Percentiles rank a stretch among this genome's conserved stretches.
phyloP scores from a whole-genome alignment of 225 moss, liverwort and hornwort species.

The Pleurozium schreberi region DNA sequence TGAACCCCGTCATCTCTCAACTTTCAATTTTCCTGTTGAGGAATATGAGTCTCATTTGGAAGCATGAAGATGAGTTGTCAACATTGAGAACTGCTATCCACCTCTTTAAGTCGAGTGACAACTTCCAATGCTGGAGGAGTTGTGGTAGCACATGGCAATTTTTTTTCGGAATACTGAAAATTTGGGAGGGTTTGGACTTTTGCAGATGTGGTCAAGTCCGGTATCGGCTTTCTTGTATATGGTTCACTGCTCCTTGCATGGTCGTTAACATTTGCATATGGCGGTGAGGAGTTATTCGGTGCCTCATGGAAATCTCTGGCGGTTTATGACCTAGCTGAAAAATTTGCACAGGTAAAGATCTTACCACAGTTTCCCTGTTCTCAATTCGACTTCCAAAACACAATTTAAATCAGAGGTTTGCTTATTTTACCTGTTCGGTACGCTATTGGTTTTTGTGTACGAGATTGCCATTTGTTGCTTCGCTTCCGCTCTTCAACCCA shows the following conservation, averaged over 20 bases:
- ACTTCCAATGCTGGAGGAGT: not conserved
- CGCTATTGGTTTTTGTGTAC: not conserved
- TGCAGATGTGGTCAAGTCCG: constrained; percentile 81
- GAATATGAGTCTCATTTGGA: not conserved
- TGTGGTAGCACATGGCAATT: not conserved
- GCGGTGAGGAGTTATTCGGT: constrained; percentile 59
- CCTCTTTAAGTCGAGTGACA: not conserved
- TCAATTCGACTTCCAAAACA: not conserved
- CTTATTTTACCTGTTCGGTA: not conserved
- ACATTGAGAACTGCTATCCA: not conserved
- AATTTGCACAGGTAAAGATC: constrained; percentile 42
- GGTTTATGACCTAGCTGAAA: constrained; percentile 76
- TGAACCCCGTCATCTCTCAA: not conserved
- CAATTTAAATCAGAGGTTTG: not conserved
- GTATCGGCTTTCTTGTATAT: constrained; percentile 47
- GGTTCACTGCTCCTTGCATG: constrained; percentile 54
- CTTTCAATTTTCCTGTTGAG: not conserved
- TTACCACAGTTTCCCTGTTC: not conserved
- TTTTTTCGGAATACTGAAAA: not conserved
- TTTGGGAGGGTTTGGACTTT: not conserved
- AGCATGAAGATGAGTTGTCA: not conserved
- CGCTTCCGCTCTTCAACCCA: not conserved
- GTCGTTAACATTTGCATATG: constrained; percentile 66
- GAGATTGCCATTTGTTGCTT: not conserved
- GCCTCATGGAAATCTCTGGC: constrained; percentile 50